These are phyloP conservation scores for Trichosporon sp. DNA, from an alignment of 1,284 basidiomycete species.

Conservation along the genomic window DNA sequence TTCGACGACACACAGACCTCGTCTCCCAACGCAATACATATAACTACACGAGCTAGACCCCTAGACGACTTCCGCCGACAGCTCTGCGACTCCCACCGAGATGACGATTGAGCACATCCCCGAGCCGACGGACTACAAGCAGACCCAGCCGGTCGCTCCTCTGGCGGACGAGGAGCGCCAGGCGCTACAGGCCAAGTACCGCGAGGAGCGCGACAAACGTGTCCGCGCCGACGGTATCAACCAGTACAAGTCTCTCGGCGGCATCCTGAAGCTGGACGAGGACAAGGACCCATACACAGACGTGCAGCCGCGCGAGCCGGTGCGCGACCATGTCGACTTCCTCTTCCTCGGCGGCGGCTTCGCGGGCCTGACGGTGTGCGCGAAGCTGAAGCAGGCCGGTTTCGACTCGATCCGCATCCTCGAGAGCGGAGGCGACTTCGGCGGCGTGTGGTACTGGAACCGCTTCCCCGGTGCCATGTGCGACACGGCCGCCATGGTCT, in stretches of 20 bases:
- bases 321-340: slow-evolving; percentile 28
- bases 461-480: slow-evolving; percentile 33
- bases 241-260: slow-evolving; percentile 22
- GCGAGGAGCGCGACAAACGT: slow-evolving; percentile 28
- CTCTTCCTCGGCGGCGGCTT: slow-evolving; percentile 31
- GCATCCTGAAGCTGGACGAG: slow-evolving; percentile 20
- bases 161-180: slow-evolving; percentile 24
- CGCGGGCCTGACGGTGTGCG: slow-evolving; percentile 25
- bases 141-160: slow-evolving; percentile 4
- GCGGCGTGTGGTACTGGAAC: slow-evolving; percentile 36
- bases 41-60: not conserved
- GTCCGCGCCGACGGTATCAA: slow-evolving; percentile 22
- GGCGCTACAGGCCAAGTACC: slow-evolving; percentile 23
- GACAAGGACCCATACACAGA: slow-evolving; percentile 28
- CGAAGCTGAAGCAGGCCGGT: slow-evolving; percentile 27
- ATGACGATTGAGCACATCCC: slow-evolving; percentile 24
- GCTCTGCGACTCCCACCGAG: not conserved
- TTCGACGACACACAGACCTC: not conserved
- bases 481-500: slow-evolving; percentile 33
- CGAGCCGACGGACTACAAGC: slow-evolving; percentile 5
- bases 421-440: slow-evolving; percentile 30
- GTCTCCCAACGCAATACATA: not conserved
- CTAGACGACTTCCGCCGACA: not conserved
- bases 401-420: slow-evolving; percentile 26
- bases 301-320: slow-evolving; percentile 26